Evolutionary conservation across 257 asterid genomes (phyloP), one percentile per base, ranked within the genome.

Genomic region (Lycium ferocissimum): DNA sequence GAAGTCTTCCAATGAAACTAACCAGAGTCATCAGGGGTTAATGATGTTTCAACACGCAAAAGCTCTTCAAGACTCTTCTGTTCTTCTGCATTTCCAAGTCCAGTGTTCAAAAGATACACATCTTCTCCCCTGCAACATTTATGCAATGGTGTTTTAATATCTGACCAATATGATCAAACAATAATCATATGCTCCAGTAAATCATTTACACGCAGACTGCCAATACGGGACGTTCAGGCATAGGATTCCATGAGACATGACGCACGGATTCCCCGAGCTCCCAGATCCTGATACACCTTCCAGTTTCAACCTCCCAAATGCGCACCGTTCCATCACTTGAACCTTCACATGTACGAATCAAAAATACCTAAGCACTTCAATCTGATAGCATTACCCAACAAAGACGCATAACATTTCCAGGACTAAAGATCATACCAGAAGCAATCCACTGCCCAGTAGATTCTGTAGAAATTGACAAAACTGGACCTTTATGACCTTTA

Each of bases 291-390:
- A 94, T 88, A 76, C 98, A 97, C 83, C 99, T 92, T 86, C 99
- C 97, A 63, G 98, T 93, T 88, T 95, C 99, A 69, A 97, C 95
- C 91, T 97, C 99, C 99, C 98, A 97, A 78, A 97, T 84, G 83
- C 99, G 98, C 86, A 91, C 97, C 67, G 98, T 94, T 88, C 97
- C 97, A 89, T 97, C 99, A 87, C 86, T 91, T 18, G 99, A 95
- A 85, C 99, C 99, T 97, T 88, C 85, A 90, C 35, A 62, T 56
- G 83, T 56, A 82, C 83, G 12, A 81, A 9, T 53, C 56, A 53
- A 83, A 3, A 57, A n/a, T 17, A 83, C 40, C 67, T 78, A 53
- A 78, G 63, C 65, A 51, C 49, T 78, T 78, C 49, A 53, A 78
- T 53, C 49, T 72, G 11, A 53, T 54, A 75, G 49, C 7, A 78